Conservation (phyloP, 2,329 filamentous ascomycete species). For the Microsporum canis region DNA sequence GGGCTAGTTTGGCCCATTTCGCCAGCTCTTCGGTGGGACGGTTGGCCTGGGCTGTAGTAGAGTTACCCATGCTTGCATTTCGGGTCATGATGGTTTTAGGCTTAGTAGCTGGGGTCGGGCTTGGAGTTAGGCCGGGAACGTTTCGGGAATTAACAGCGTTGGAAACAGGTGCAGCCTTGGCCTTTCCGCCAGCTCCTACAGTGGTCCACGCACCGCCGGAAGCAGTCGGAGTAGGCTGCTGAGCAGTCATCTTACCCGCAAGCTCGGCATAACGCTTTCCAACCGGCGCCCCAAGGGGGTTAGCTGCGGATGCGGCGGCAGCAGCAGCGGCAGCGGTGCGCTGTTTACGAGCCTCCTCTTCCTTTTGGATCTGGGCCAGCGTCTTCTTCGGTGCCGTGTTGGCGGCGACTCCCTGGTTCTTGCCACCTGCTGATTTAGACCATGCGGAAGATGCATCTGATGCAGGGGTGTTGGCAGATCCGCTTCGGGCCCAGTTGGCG, state of each 20-base stretch:
- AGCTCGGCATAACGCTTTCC: slow-evolving; percentile 93
- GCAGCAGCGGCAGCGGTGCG: slow-evolving; percentile 47
- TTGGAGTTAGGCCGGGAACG: slow-evolving; percentile 28
- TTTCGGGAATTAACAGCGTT: slow-evolving; percentile 42
- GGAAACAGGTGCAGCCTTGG: slow-evolving; percentile 47
- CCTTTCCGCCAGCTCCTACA: slow-evolving; percentile 85
- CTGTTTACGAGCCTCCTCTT: slow-evolving; percentile 84
- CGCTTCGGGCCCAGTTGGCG: slow-evolving; percentile 73
- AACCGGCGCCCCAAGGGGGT: slow-evolving; percentile 32
- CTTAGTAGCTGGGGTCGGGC: slow-evolving; percentile 1
- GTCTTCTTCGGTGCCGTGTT: slow-evolving; percentile 62
- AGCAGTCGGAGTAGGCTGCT: slow-evolving; percentile 28
- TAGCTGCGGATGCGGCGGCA: slow-evolving; percentile 37
- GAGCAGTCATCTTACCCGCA: slow-evolving; percentile 59
- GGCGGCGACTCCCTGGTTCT: slow-evolving; percentile 28
- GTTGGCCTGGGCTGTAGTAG: slow-evolving; percentile 33
- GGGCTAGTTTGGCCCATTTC: slow-evolving; percentile 77
- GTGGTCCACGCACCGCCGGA: slow-evolving; percentile 73
- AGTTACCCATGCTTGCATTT: background rate
- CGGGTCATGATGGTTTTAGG: slow-evolving; percentile 18
- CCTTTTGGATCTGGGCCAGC: slow-evolving; percentile 87
- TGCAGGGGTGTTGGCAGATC: slow-evolving; percentile 56
- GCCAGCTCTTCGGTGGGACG: slow-evolving; percentile 82
- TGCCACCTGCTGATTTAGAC: slow-evolving; percentile 39
- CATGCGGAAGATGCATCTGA: slow-evolving; percentile 37